These are phyloP conservation scores for Serendipita indica DNA, from an alignment of 768 basidiomycete genomes.

Conservation along the genomic window DNA sequence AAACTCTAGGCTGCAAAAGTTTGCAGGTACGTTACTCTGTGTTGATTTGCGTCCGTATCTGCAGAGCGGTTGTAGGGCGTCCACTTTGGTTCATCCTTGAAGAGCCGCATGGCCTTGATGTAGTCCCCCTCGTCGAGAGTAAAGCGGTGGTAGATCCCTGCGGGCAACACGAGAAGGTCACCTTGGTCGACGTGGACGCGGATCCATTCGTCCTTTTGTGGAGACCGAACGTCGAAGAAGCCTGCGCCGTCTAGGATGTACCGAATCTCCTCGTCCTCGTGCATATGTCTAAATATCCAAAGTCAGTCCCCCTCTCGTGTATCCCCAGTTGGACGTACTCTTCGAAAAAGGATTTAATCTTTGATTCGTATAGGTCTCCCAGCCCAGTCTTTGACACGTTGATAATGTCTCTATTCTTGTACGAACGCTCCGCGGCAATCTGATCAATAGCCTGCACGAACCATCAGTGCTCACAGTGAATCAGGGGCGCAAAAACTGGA, in stretches of 20 bases:
- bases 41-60: constrained; percentile 48
- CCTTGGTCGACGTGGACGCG: constrained; percentile 59
- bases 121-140: constrained; percentile 64
- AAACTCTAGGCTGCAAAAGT: constrained; percentile 14
- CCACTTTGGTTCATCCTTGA: constrained; percentile 94
- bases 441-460: constrained; percentile 29
- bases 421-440: constrained; percentile 51
- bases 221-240: constrained; percentile 85
- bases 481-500: background rate
- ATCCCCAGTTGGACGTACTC: constrained; percentile 33
- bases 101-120: constrained; percentile 67
- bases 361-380: constrained; percentile 70
- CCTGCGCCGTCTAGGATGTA: constrained; percentile 78
- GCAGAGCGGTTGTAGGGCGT: constrained; percentile 50
- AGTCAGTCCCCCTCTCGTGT: constrained; percentile 11
- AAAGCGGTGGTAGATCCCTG: constrained; percentile 91
- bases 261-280: constrained; percentile 92
- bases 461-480: background rate
- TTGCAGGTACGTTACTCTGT: constrained; percentile 46
- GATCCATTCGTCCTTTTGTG: constrained; percentile 61
- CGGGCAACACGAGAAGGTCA: constrained; percentile 75
- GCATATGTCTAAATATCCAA: constrained; percentile 51
- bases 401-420: constrained; percentile 74
- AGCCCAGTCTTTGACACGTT: constrained; percentile 64
- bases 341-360: constrained; percentile 69